A percentile compares a stretch with the other conserved stretches of the same genome.
phyloP scores from a whole-genome alignment of 495 filamentous ascomycete species.

The Podospora fimiseda region DNA sequence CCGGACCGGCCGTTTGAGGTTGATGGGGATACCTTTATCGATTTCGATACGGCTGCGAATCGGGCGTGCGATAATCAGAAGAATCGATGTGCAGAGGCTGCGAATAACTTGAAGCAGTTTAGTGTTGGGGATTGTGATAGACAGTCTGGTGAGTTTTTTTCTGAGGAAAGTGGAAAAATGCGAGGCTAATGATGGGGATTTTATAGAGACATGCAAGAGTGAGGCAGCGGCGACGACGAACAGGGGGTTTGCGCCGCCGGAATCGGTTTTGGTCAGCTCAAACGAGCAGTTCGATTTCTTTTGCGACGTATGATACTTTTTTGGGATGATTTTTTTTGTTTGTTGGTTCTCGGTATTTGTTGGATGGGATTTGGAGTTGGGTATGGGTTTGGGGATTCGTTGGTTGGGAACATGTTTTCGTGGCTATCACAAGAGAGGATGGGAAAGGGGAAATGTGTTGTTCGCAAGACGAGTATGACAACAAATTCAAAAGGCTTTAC shows the following conservation, averaged over 20 bases:
- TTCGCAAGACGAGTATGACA: background rate
- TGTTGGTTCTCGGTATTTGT: too few species aligned
- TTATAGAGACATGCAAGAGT: conserved; percentile 30
- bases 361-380: background rate
- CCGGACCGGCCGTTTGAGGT: conserved; percentile 39
- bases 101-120: conserved; percentile 27
- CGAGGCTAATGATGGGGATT: background rate
- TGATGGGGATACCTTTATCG: conserved; percentile 36
- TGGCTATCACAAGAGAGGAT: too few species aligned
- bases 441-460: background rate
- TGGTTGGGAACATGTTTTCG: background rate
- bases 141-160: conserved; percentile 28
- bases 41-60: conserved; percentile 33
- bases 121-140: conserved; percentile 31
- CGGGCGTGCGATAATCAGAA: conserved; percentile 37
- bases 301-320: conserved; percentile 21
- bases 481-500: background rate
- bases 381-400: background rate
- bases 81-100: conserved; percentile 31
- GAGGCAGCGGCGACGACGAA: conserved; percentile 15
- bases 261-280: conserved; percentile 24
- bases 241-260: conserved; percentile 16
- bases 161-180: background rate
- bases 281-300: conserved; percentile 33
- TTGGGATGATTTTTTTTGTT: background rate